Percentiles rank a stretch among this genome's conserved stretches.
These are phyloP conservation scores for Backusella morwellensis DNA, from an alignment of 192 early-diverging fungal genomes.

Conservation along the genomic window DNA sequence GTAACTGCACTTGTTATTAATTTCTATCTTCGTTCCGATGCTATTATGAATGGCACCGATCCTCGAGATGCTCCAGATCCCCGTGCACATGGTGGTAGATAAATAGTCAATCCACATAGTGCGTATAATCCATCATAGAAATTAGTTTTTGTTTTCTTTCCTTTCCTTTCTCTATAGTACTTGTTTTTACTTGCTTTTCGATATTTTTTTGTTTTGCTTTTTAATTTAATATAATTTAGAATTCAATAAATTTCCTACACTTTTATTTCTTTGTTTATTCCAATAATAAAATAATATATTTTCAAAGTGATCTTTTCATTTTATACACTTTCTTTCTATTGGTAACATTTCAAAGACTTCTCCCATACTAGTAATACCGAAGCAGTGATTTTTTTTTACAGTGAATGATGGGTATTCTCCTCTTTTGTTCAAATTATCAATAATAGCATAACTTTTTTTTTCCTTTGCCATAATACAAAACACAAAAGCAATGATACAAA, in stretches of 20 bases:
- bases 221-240: background rate
- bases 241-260: background rate
- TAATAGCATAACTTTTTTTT: background rate
- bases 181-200: background rate
- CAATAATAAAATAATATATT: too few relatives aligned
- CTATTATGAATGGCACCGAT: background rate
- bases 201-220: background rate
- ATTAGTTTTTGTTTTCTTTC: background rate
- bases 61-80: background rate
- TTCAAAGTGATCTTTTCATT: too few relatives aligned
- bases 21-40: slow-evolving; percentile 30
- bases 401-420: too few relatives aligned
- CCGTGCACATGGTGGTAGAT: background rate
- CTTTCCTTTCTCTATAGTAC: background rate
- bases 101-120: background rate
- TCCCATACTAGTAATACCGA: too few relatives aligned
- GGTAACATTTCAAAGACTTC: too few relatives aligned
- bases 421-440: background rate
- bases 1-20: slow-evolving; percentile 29
- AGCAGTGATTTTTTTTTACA: too few relatives aligned
- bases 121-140: background rate
- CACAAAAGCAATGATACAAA: background rate
- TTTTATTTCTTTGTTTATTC: background rate
- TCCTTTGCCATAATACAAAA: background rate
- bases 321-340: too few relatives aligned